Percentiles rank a stretch among this genome's conserved stretches.
Evolutionary conservation across 768 basidiomycete genomes (phyloP).

Genomic region (Kwoniella dendrophila): DNA sequence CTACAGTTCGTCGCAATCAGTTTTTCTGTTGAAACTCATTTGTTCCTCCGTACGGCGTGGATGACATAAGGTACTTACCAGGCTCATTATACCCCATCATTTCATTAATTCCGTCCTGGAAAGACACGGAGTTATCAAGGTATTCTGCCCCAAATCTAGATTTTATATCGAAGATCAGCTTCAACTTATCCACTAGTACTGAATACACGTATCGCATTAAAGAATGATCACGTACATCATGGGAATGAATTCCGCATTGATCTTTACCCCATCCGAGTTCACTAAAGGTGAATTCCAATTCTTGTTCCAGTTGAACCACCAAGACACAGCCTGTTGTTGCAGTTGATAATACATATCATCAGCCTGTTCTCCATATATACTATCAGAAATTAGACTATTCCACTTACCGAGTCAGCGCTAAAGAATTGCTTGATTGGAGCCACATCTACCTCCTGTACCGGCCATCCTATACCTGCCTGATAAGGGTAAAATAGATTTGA

Average conservation of each 20-base stretch:
- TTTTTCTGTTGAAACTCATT: neutral
- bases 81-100: conserved; percentile 43
- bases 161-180: neutral
- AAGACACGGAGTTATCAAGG: conserved; percentile 11
- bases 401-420: conserved; percentile 27
- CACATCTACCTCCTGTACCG: conserved; percentile 28
- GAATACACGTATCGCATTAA: neutral
- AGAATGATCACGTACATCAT: conserved; percentile 37
- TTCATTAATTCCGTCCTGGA: conserved; percentile 27
- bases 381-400: neutral
- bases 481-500: too few species aligned
- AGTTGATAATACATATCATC: neutral
- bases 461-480: conserved; percentile 41
- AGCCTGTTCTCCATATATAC: neutral
- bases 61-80: too few species aligned
- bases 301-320: conserved; percentile 49
- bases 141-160: conserved; percentile 23
- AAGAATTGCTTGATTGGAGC: conserved; percentile 37
- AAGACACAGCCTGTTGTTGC: conserved; percentile 9
- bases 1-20: neutral
- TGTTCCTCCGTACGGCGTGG: too few species aligned
- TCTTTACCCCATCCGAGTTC: conserved; percentile 24
- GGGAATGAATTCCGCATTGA: conserved; percentile 44
- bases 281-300: conserved; percentile 35
- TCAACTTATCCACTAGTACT: neutral